A percentile compares a stretch with the other conserved stretches of the same genome.
Evolutionary conservation across 495 filamentous ascomycete species (phyloP).

Genomic region (Corynascus novoguineensis): DNA sequence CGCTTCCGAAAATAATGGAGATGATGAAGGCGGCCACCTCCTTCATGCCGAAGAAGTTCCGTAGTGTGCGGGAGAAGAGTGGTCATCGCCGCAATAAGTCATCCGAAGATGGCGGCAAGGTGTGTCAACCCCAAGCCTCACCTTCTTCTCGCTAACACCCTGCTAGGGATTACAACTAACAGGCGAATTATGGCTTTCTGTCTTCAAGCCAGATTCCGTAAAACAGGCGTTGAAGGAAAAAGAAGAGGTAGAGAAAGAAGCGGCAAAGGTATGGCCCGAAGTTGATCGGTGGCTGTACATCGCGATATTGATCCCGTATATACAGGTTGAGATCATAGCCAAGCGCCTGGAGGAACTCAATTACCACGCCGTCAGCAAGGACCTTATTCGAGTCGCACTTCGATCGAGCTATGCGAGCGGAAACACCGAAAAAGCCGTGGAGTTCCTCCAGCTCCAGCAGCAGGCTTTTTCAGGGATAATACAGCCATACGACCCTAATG

Average conservation of each 20-base stretch:
- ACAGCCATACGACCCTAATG: slow-evolving; percentile 59
- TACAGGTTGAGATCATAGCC: slow-evolving; percentile 52
- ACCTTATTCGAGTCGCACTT: slow-evolving; percentile 68
- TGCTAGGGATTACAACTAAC: slow-evolving; percentile 35
- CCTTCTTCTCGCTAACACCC: slow-evolving; percentile 20
- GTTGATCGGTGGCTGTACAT: no score
- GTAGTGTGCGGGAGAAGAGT: slow-evolving; percentile 68
- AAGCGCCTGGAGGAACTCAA: slow-evolving; percentile 48
- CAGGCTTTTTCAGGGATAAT: slow-evolving; percentile 78
- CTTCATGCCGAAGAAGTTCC: slow-evolving; percentile 47
- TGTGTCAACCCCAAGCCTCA: slow-evolving; percentile 24
- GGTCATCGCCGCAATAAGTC: slow-evolving; percentile 47
- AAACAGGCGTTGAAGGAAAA: slow-evolving; percentile 52
- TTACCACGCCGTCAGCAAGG: slow-evolving; percentile 49
- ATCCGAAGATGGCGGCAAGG: slow-evolving; percentile 46
- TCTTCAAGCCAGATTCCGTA: slow-evolving; percentile 52
- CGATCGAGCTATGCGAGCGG: slow-evolving; percentile 57
- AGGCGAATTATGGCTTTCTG: slow-evolving; percentile 42
- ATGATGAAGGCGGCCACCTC: slow-evolving; percentile 25
- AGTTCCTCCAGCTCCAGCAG: slow-evolving; percentile 68
- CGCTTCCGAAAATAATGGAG: slow-evolving; percentile 14
- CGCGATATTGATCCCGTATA: background rate
- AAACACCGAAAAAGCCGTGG: slow-evolving; percentile 67
- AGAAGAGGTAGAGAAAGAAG: slow-evolving; percentile 45
- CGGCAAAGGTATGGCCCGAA: slow-evolving; percentile 31